Evolutionary conservation across 2,329 filamentous ascomycete species (phyloP).

Genomic region (Arthroderma sp.): DNA sequence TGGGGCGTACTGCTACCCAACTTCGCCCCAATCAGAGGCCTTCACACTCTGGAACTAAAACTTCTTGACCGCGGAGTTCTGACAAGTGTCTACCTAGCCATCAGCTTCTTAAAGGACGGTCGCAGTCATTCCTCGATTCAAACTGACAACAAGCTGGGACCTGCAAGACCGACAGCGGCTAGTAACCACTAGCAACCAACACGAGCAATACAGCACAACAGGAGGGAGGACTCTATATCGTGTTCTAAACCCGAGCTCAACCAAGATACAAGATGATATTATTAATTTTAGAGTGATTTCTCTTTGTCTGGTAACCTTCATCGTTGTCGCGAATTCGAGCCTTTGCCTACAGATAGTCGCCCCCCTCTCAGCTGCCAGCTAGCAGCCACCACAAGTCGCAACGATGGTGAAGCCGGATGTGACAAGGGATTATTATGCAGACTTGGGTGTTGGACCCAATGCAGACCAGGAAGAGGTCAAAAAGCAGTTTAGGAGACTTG

Average conservation of each 20-base stretch:
- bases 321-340: background rate
- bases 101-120: background rate
- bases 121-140: background rate
- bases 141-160: background rate
- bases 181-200: background rate
- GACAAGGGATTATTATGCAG: slow-evolving; percentile 70
- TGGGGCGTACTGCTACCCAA: slow-evolving; percentile 14
- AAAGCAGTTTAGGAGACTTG: slow-evolving; percentile 74
- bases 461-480: slow-evolving; percentile 66
- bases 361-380: background rate
- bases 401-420: slow-evolving; percentile 57
- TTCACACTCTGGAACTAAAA: background rate
- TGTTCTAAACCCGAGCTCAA: background rate
- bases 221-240: background rate
- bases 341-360: background rate
- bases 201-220: too few relatives aligned
- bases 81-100: background rate
- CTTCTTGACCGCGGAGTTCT: background rate
- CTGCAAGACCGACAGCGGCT: background rate
- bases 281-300: background rate
- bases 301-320: background rate
- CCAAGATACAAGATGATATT: background rate
- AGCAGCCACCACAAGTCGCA: background rate
- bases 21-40: slow-evolving; percentile 2
- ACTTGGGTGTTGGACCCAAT: slow-evolving; percentile 58